Evolutionary conservation across 73 alveolate species (phyloP), one percentile per base, ranked within the genome.

Genomic region (Effrenium voratum): DNA sequence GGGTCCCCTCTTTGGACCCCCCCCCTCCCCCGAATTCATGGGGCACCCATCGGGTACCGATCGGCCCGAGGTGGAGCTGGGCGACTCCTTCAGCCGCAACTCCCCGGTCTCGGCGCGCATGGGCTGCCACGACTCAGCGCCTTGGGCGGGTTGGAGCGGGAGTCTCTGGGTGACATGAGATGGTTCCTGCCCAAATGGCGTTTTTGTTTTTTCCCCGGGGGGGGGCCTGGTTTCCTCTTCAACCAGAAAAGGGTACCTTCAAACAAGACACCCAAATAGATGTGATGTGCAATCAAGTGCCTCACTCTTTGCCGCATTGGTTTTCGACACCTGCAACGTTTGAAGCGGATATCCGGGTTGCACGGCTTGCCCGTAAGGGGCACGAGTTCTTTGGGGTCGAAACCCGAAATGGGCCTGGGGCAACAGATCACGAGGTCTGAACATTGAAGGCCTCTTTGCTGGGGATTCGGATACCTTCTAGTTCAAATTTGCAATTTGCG

Each of bases 71-170:
- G 97, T 70, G 75, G 52, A 79, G 73, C 85, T 92, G 41, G 98
- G 98, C 36, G 98, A 92, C 66, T 52, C 76, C 47, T 72, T 92
- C 47, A 66, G 73, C 55, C 52, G 73, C 76, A 92, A 92, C 91
- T 60, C 98, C 26, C 46, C 98, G 36, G 98, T 92, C 32, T 66
- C 72, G 87, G 91, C 50, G 34, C 82, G 82, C 70, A 72, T 92
- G 90, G 98, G 98, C 40, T 92, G 98, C 81, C 98, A 92, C 47
- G 79, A 90, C 75, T 90, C 97, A 32, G 97, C 44, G 34, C 49
- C 87, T 44, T 86, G 76, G 77, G 79, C 44, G 36, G 5, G 8
- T 26, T 22, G 76, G 76, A 63, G 79, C 28, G 55, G 28, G 86
- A 36, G 36, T 24, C 8, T 41, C 36, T 19, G n/a, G 6, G 55